These are phyloP conservation scores for Diplogelasinospora grovesii DNA, from an alignment of 495 filamentous ascomycete genomes.

Conservation along the genomic window DNA sequence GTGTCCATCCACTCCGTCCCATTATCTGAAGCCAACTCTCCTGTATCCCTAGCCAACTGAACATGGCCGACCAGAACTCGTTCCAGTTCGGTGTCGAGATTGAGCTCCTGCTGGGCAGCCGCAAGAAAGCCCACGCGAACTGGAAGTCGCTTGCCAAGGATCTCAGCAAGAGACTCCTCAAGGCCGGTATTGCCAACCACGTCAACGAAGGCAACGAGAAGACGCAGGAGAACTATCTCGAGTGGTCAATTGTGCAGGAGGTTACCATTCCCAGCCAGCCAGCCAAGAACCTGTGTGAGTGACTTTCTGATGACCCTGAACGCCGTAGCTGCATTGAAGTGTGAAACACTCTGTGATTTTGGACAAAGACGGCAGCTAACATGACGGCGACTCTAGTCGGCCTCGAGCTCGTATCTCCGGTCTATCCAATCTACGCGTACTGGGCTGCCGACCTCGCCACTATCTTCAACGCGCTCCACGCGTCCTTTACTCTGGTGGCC, in stretches of 20 bases:
- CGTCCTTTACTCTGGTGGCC: conserved; percentile 4
- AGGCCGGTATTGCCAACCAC: conserved; percentile 20
- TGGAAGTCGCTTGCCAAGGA: conserved; percentile 22
- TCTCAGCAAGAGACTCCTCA: conserved; percentile 17
- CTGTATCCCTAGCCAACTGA: not conserved
- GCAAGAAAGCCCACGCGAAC: conserved; percentile 12
- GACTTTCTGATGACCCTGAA: too few relatives aligned
- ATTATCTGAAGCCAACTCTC: not conserved
- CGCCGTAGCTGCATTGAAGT: too few relatives aligned
- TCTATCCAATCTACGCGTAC: conserved; percentile 14
- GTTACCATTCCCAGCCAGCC: conserved; percentile 21
- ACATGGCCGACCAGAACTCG: conserved; percentile 7
- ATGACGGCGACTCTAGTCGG: too few relatives aligned
- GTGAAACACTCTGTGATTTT: too few relatives aligned
- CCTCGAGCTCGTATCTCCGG: conserved; percentile 25
- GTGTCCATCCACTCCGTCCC: not conserved
- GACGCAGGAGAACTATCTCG: conserved; percentile 18
- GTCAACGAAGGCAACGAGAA: conserved; percentile 19
- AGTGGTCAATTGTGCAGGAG: conserved; percentile 25
- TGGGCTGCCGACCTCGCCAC: conserved; percentile 14
- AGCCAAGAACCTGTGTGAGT: conserved; percentile 18
- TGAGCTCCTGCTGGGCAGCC: conserved; percentile 21
- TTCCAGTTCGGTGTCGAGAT: conserved; percentile 27
- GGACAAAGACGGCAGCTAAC: too few relatives aligned
- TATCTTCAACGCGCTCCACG: conserved; percentile 19